Evolutionary conservation across 352 stramenopile species (phyloP), one percentile per base, ranked within the genome.

Genomic region (Globisporangium middletonii): DNA sequence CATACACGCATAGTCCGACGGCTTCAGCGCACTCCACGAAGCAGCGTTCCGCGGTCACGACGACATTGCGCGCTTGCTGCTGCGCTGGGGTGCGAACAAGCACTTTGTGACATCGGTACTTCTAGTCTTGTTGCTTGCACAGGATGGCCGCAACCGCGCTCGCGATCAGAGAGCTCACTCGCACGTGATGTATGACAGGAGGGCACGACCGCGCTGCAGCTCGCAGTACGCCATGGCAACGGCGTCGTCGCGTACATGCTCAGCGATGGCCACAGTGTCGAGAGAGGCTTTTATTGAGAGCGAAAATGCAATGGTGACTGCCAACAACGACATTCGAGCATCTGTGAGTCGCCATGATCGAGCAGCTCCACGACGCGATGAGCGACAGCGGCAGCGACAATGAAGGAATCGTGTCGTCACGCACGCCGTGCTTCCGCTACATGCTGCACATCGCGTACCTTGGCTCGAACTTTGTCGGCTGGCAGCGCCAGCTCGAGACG

Each of bases 401-500:
- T n/a, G 16, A 7, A 13, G 33, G 6, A 38, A 9, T 9, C 2
- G 33, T 38, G 33, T 12, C 12, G 16, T 4, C 48, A 43, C 27
- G 16, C 28, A 15, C 19, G 43, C 50, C 62, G 41, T 53, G 62
- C 56, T 82, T 69, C 68, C 77, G 75, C 37, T 91, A 86, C 53
- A 83, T 71, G 35, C 63, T 91, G 49, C 81, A 91, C 60, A 79
- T 93, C 49, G 80, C 81, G 37, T 95, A 95, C 67, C 75, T 79
- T 30, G 85, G 85, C 11, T 82, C 77, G 37, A 79, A 70, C 13
- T 87, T 89, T 41, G 72, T 93, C 8, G 85, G 85, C 6, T 95
- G 85, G 85, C 85, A 95, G 61, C 72, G 85, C 26, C 83, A 92
- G 59, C 61, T 64, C 38, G 64, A 75, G 13, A 71, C 63, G 67